Base-by-base conservation (phyloP, 2,329 filamentous ascomycete species). In the Emergomyces orientalis region DNA sequence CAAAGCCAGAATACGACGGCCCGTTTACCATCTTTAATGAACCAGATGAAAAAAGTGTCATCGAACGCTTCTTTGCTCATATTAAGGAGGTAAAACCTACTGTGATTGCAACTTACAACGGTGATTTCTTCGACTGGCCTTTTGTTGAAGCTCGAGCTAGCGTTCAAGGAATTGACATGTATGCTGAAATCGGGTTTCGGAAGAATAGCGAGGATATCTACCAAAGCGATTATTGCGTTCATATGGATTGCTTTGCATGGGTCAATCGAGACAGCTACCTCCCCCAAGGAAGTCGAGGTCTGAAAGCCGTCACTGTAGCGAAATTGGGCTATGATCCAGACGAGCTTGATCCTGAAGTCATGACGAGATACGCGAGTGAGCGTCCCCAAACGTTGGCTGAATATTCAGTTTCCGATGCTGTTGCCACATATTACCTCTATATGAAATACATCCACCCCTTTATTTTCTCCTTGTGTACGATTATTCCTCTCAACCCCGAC, bases 361-460 rank as follows among this genome's bases (percentile, higher is more conserved):
- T 99, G 95, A 95, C 91, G 59, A 91, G 90, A 5, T 84, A 87
- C 68, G 94, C 94, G 19, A 86, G 81, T 65, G 94, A 99, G 77
- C 84, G 91, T 67, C 94, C 94, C 0, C 94, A 99, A 73, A 96
- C 91, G 0, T 81, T 99, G 60, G 93, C 94, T 9, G 94, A 99
- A 72, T 99, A 99, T 77, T 99, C 95, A 0, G 94, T 99, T 54
- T 99, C 95, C 71, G 95, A 99, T 81, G 95, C 95, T 11, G 94
- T 99, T 59, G 94, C 94, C 27, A 99, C 94, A 0, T 99, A 99
- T 74, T 99, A 99, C 73, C 80, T 99, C 65, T 99, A 99, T 82
- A 99, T 99, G 95, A 99, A 99, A 87, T 99, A 99, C 75, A 90
- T 99, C n/a, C 94, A 99, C 74, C 94, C 94, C 3, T 99, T 99